These are phyloP conservation scores for Annona cherimola DNA, from an alignment of 164 flowering plant genomes.

Conservation along the genomic window DNA sequence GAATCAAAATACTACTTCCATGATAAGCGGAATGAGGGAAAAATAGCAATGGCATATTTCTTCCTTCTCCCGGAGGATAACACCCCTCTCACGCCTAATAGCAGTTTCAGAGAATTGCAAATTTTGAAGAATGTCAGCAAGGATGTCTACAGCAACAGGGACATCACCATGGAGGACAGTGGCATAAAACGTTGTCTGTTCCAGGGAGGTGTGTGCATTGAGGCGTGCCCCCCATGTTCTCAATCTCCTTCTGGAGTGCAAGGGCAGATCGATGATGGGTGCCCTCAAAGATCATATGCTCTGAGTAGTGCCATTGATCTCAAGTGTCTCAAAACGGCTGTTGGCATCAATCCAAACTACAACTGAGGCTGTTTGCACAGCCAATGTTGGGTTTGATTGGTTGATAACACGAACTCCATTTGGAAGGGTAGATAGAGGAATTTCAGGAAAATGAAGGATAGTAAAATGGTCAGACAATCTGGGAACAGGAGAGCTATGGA, in stretches of 20 bases:
- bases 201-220: slow-evolving; percentile 83
- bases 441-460: slow-evolving; percentile 18
- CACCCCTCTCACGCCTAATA: slow-evolving; percentile 58
- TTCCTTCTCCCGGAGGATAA: slow-evolving; percentile 75
- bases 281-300: slow-evolving; percentile 88
- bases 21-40: not conserved
- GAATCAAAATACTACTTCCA: not conserved
- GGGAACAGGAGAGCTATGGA: slow-evolving; percentile 4
- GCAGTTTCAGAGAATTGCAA: slow-evolving; percentile 48
- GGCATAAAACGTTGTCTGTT: slow-evolving; percentile 83
- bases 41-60: slow-evolving; percentile 37
- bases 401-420: slow-evolving; percentile 76
- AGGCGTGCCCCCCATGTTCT: slow-evolving; percentile 87
- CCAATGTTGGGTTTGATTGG: slow-evolving; percentile 49
- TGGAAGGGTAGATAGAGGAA: slow-evolving; percentile 57
- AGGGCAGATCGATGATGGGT: slow-evolving; percentile 50
- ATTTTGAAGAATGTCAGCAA: slow-evolving; percentile 77
- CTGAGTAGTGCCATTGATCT: slow-evolving; percentile 79
- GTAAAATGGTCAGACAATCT: slow-evolving; percentile 4
- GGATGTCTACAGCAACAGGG: slow-evolving; percentile 48
- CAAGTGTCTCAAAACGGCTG: slow-evolving; percentile 72
- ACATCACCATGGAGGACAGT: slow-evolving; percentile 64
- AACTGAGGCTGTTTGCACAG: slow-evolving; percentile 55
- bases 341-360: slow-evolving; percentile 91
- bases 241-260: slow-evolving; percentile 69